A percentile compares a stretch with the other conserved stretches of the same genome.
phyloP scores from a whole-genome alignment of 257 asterid species.

The Pogostemon cablin region DNA sequence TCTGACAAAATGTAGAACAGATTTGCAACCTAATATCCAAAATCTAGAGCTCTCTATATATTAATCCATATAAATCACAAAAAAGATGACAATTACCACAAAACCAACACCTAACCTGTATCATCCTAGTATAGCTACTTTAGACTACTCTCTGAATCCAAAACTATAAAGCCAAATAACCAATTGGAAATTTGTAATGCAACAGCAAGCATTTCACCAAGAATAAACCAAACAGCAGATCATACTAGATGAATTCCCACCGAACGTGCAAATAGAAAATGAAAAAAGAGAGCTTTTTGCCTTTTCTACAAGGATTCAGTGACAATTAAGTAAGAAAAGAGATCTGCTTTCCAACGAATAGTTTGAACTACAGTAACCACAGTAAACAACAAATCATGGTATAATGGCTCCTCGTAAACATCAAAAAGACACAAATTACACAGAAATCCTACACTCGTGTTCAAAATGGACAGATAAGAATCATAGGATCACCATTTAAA shows the following conservation, averaged over 20 bases:
- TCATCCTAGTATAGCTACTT: background rate
- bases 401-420: slow-evolving; percentile 32
- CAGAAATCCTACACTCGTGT: slow-evolving; percentile 25
- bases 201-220: slow-evolving; percentile 23
- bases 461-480: slow-evolving; percentile 17
- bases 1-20: slow-evolving; percentile 23
- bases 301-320: slow-evolving; percentile 4
- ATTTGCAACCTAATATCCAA: slow-evolving; percentile 24
- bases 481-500: slow-evolving; percentile 17
- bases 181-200: slow-evolving; percentile 3
- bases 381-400: slow-evolving; percentile 26
- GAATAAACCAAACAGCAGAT: slow-evolving; percentile 28
- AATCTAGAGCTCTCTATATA: background rate
- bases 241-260: slow-evolving; percentile 22
- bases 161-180: slow-evolving; percentile 34
- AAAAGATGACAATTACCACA: background rate
- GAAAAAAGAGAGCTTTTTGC: background rate
- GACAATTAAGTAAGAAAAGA: slow-evolving; percentile 17
- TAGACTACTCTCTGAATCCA: slow-evolving; percentile 2
- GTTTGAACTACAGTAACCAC: slow-evolving; percentile 15
- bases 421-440: slow-evolving; percentile 21
- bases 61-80: slow-evolving; percentile 2
- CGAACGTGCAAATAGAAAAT: slow-evolving; percentile 7
- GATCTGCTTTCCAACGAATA: slow-evolving; percentile 5
- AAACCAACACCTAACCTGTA: slow-evolving; percentile 26